Evolutionary conservation across 768 basidiomycete genomes (phyloP), one percentile per base, ranked within the genome.

Genomic region (Suillus tomentosus): DNA sequence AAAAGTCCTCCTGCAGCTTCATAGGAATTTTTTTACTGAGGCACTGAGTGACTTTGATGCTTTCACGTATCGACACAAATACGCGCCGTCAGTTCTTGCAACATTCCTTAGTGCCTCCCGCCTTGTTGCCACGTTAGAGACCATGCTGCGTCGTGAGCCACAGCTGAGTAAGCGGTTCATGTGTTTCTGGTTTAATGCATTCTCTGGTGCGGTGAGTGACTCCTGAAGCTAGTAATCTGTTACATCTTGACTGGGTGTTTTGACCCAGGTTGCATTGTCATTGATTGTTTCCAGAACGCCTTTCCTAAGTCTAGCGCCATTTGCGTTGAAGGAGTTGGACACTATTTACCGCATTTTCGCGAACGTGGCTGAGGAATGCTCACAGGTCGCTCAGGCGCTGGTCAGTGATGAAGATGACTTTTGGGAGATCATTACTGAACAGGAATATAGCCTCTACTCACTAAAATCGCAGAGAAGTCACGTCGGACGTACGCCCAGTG

Each of bases 171-270:
- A 82, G 60, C 82, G 90, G 37, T 88, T 89, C 67, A 81, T 89
- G 73, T 84, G 86, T 71, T 85, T 89, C 69, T 92, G 90, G 90
- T 87, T 88, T 64, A 89, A 91, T 69, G 80, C 84, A 22, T 90
- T 89, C 72, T 89, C 89, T 51, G 87, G 87, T 9, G 86, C 86
- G 64, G 89, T 89, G 72, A 75, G 87, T 79, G 50, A 65, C 50
- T 55, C 37, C 15, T 39, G 42, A 50, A 40, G 9, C 60, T 40
- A 27, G 15, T 10, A n/a, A 40, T 17, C 48, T 68, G n/a, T 19
- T 37, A 11, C 43, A 63, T 64, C 15, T 57, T 65, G 36, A 50
- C 54, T 48, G 27, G 54, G 31, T 1, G 13, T 34, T 31, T 27
- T 61, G 42, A 8, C 9, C 5, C 55, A 87, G 87, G 84, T 89